These are phyloP conservation scores for Claviceps arundinis DNA, from an alignment of 2,329 filamentous ascomycete genomes.

Conservation along the genomic window DNA sequence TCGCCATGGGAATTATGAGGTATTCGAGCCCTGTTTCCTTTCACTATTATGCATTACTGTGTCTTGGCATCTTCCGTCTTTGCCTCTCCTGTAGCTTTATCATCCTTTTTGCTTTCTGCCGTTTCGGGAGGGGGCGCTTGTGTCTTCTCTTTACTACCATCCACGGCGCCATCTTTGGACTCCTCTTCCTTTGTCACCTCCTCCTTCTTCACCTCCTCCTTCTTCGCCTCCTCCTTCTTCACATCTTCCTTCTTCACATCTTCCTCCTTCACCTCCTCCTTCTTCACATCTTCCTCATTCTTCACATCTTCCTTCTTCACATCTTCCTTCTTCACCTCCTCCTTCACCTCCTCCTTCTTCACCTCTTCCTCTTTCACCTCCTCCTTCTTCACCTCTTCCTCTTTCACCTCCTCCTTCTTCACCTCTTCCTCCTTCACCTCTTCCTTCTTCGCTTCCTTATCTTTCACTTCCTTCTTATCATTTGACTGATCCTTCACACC, in stretches of 20 bases:
- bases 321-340: constrained; percentile 5
- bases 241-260: constrained; percentile 10
- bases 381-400: constrained; percentile 10
- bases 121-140: not conserved
- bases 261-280: constrained; percentile 12
- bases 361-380: constrained; percentile 13
- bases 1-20: not conserved
- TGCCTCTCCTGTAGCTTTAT: constrained; percentile 7
- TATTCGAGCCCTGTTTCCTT: not conserved
- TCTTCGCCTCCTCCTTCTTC: constrained; percentile 9
- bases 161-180: constrained; percentile 12
- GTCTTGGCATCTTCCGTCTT: constrained; percentile 3
- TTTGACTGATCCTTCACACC: too few species aligned
- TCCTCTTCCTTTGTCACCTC: constrained; percentile 13
- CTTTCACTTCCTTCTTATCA: too few species aligned
- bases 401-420: constrained; percentile 9
- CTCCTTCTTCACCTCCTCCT: constrained; percentile 13
- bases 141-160: constrained; percentile 13
- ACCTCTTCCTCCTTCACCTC: constrained; percentile 12
- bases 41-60: not conserved
- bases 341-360: constrained; percentile 13
- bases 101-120: constrained; percentile 10
- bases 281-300: constrained; percentile 10
- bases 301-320: constrained; percentile 6
- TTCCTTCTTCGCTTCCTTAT: constrained; percentile 11